These are phyloP conservation scores for Aspergillus wentii DNA, from an alignment of 495 filamentous ascomycete species.

Conservation along the genomic window DNA sequence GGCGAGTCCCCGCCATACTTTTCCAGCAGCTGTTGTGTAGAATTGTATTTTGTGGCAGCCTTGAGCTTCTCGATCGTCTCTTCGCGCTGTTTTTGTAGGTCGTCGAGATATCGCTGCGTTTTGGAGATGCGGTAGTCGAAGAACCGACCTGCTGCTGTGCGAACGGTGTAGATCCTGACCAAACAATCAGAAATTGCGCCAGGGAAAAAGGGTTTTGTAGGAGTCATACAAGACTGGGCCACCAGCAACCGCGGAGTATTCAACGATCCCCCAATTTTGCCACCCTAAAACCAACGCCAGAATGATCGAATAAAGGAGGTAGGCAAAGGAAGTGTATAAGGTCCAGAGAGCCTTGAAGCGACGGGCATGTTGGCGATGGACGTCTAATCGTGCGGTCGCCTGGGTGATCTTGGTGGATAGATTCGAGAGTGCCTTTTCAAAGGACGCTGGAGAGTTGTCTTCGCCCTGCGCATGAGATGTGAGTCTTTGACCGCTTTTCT, in stretches of 20 bases:
- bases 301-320: conserved; percentile 78
- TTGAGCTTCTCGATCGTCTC: conserved; percentile 93
- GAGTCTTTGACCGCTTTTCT: conserved; percentile 4
- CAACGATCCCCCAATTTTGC: conserved; percentile 66
- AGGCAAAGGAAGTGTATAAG: conserved; percentile 84
- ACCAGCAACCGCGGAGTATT: conserved; percentile 72
- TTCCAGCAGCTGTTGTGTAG: conserved; percentile 86
- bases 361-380: conserved; percentile 62
- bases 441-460: conserved; percentile 80
- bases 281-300: conserved; percentile 80
- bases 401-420: conserved; percentile 76
- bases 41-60: conserved; percentile 88
- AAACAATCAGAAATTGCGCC: too few relatives aligned
- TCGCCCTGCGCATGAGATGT: conserved; percentile 51
- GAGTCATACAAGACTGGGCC: conserved; percentile 66
- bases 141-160: conserved; percentile 55
- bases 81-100: conserved; percentile 68
- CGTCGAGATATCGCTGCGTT: conserved; percentile 63
- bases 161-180: conserved; percentile 61
- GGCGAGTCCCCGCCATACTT: conserved; percentile 76
- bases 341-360: conserved; percentile 83
- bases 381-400: conserved; percentile 65
- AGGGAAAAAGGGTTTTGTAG: too few relatives aligned
- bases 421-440: conserved; percentile 82
- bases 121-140: conserved; percentile 77